Evolutionary conservation across 2,329 filamentous ascomycete species (phyloP).

Genomic region (Trichoderma koningiopsis): DNA sequence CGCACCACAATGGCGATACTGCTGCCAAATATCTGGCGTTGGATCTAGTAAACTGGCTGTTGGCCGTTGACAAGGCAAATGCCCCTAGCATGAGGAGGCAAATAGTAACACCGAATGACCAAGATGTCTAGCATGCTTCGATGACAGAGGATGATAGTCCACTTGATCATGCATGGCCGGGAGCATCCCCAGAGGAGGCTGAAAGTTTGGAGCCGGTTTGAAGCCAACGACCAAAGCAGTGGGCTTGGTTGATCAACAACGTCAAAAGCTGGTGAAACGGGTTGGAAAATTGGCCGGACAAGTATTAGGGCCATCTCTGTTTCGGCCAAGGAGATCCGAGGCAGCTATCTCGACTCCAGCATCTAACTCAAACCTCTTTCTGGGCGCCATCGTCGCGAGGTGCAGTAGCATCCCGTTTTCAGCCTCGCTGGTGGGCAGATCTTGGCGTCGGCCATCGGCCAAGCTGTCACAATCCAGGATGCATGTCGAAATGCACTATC

Average conservation of each 20-base stretch:
- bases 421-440: conserved; percentile 21
- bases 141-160: not conserved
- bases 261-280: not conserved
- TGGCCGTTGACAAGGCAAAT: not conserved
- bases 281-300: not conserved
- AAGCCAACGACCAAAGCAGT: not conserved
- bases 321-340: conserved; percentile 21
- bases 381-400: conserved; percentile 11
- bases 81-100: not conserved
- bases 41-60: not conserved
- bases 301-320: conserved; percentile 6
- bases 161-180: not conserved
- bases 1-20: not conserved
- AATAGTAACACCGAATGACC: conserved; percentile 14
- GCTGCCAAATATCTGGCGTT: not conserved
- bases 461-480: not conserved
- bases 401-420: conserved; percentile 25
- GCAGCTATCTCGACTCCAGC: conserved; percentile 17
- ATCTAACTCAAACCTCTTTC: conserved; percentile 14
- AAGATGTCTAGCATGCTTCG: not conserved
- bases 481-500: not conserved
- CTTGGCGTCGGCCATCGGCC: conserved; percentile 13
- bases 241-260: not conserved
- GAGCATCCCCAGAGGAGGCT: not conserved
- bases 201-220: conserved; percentile 2